Base-by-base conservation (phyloP, 768 basidiomycete genomes). In the Russula emetica region DNA sequence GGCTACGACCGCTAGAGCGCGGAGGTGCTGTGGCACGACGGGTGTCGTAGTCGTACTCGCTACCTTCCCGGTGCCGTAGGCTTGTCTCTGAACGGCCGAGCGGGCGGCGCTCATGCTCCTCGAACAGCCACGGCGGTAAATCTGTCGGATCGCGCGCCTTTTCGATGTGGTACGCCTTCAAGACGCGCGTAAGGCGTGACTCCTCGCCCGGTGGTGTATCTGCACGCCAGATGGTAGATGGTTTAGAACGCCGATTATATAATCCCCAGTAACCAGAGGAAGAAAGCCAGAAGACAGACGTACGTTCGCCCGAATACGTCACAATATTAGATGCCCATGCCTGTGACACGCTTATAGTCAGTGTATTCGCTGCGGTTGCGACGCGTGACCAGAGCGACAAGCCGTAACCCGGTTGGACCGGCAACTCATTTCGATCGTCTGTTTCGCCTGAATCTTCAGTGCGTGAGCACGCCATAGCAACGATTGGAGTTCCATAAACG, bases 61-160 rank as follows among this genome's bases (percentile, higher is more conserved):
- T 30, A 30, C 32, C 49, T 20, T 40, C 50, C 58, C 51, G 68
- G 22, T 64, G 2, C 69, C 63, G 40, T 16, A n/a, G 67, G 45
- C 53, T 73, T 52, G 40, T 68, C 67, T 30, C 49, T 30, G 64
- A 50, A 49, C 62, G 69, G 52, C 58, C 67, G 10, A 69, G 59
- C 49, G 71, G 66, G 63, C 77, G 77, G 49, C 83, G 79, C 69
- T 87, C 85, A 47, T 74, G 77, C 60, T 80, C 83, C 50, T 79
- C 79, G 62, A 88, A 87, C 20, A 89, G 77, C 87, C 86, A 88
- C 9, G 77, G 74, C 11, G 87, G 86, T 22, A 88, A 78, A 69
- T 87, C 85, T 32, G 78, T 69, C 11, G 80, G 82, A 42, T 78
- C 75, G 28, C 78, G 78, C 24, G 85, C 85, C 71, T 85, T 84